Evolutionary conservation across 495 filamentous ascomycete genomes (phyloP).

Genomic region (Delitschia confertaspora): DNA sequence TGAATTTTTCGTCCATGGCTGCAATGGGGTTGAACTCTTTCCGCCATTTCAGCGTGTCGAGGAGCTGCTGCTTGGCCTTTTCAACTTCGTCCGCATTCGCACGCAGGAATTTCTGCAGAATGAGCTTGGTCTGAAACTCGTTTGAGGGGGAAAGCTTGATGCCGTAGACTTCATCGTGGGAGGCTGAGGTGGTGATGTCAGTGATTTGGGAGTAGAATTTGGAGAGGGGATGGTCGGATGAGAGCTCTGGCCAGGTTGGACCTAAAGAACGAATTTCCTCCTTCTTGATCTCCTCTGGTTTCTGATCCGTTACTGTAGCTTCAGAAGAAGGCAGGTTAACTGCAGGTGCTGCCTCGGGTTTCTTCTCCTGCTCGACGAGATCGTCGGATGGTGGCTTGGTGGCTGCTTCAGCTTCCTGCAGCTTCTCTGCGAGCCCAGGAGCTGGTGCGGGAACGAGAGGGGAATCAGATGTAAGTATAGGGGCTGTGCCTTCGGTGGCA

Average conservation of each 20-base stretch:
- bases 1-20: conserved; percentile 40
- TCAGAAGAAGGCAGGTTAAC: neutral
- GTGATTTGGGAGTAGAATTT: conserved; percentile 24
- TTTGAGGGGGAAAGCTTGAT: conserved; percentile 43
- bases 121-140: conserved; percentile 64
- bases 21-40: conserved; percentile 48
- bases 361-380: conserved; percentile 2
- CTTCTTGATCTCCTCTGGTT: neutral
- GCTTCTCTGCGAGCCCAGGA: neutral
- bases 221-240: conserved; percentile 26
- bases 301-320: neutral
- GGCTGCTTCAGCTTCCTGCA: neutral
- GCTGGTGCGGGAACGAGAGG: neutral
- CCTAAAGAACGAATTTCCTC: neutral
- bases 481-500: too few species aligned
- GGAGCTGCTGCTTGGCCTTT: conserved; percentile 65
- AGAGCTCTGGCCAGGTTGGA: conserved; percentile 24
- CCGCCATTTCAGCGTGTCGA: conserved; percentile 71
- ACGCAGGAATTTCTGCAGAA: conserved; percentile 84
- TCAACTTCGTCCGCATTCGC: conserved; percentile 69
- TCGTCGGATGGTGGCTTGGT: conserved; percentile 16
- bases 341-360: conserved; percentile 30
- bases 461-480: too few species aligned
- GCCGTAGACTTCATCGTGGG: conserved; percentile 71
- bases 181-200: conserved; percentile 41